Percentiles rank a stretch among this genome's conserved stretches.
Evolutionary conservation across 441 rosid genomes (phyloP).

Genomic region (Erodium chrysanthum): DNA sequence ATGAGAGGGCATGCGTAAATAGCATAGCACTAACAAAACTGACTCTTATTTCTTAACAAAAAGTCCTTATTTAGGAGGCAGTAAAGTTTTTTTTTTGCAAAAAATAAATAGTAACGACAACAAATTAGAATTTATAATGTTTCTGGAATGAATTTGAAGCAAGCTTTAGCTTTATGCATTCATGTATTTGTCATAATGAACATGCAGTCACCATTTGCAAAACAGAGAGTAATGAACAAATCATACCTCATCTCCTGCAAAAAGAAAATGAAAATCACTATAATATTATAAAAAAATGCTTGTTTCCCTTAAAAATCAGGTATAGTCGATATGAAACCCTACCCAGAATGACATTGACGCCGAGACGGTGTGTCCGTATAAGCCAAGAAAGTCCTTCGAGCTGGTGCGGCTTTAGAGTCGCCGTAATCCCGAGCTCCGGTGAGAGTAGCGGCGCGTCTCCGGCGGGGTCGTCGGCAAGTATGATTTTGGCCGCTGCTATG

Average conservation of each 20-base stretch:
- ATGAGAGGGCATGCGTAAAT: no score
- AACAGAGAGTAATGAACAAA: no score
- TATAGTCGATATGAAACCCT: not conserved
- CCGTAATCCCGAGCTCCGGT: conserved; percentile 45
- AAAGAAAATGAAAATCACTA: conserved; percentile 6
- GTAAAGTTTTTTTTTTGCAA: no score
- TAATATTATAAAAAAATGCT: not conserved
- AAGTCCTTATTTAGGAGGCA: no score
- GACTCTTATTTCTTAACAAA: no score
- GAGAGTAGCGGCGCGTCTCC: conserved; percentile 17
- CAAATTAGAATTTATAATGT: no score
- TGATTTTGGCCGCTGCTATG: conserved; percentile 40
- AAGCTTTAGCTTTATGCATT: no score
- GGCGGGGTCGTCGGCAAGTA: conserved; percentile 15
- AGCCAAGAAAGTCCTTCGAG: conserved; percentile 74
- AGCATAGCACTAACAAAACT: no score
- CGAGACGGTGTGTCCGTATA: conserved; percentile 49
- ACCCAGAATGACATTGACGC: conserved; percentile 75
- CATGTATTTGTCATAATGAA: no score
- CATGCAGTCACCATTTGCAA: no score
- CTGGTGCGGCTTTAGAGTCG: conserved; percentile 67
- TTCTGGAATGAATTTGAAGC: no score
- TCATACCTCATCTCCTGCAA: conserved; percentile 79
- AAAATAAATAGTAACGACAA: no score
- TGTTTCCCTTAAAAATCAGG: not conserved